Base-by-base conservation (phyloP, 306 rosid genomes). In the Cicer chorassanicum region DNA sequence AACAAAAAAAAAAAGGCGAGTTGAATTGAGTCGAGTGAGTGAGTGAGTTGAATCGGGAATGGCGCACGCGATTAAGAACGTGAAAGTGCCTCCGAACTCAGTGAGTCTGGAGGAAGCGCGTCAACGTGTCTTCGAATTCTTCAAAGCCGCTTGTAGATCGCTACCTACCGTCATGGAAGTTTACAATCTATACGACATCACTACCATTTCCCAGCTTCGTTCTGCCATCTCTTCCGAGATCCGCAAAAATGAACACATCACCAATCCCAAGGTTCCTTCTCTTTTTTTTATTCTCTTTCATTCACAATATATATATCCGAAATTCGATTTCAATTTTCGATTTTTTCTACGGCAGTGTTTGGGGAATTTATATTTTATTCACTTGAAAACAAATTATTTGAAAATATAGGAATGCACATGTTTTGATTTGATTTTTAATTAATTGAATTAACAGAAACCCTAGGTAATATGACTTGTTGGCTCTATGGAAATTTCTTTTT, bases 21-120 rank as follows among this genome's bases (percentile, higher is more conserved):
- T 64, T 65, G 36, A 8, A 36, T 19, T 0, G 59, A 70, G 48
- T 59, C 0, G 59, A 70, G 48, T 59, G 65, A 42, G 68, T 0
- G 59, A 69, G 48, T 59, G 65, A 42, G 68, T 78, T 3, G 65
- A 80, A 40, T 65, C 63, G 24, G 45, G 76, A 55, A 93, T 91
- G 97, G 76, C 96, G 77, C 83, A 77, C 19, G 78, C 73, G 54
- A 72, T 82, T 12, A 84, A 89, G 42, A 72, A 41, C 76, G 82
- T 88, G 85, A 94, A 90, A 79, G 99, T 94, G 42, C 88, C 91
- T 8, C 96, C 99, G 13, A 90, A 91, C 86, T 94, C 99, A 1
- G 92, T 74, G 59, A 88, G 45, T 61, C 65, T 94, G 10, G 97
- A 84, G 18, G 99, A 94, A 60, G 99, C 99, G n/a, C 78, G 93